Evolutionary conservation across 768 basidiomycete genomes (phyloP), one percentile per base, ranked within the genome.

Genomic region (Lactarius sp.): DNA sequence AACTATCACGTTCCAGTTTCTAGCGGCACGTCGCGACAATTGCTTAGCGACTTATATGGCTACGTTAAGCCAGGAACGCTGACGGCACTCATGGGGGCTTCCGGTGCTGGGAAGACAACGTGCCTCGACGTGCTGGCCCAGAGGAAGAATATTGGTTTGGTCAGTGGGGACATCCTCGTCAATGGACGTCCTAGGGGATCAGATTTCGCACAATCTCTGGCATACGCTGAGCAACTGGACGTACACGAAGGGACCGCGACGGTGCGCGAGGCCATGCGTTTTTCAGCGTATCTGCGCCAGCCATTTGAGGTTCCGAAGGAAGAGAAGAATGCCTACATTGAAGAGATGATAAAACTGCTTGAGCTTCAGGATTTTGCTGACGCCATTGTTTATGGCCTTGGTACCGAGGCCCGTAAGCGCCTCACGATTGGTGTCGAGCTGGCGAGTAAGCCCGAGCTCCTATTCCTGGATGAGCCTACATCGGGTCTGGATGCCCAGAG

Each of bases 341-440:
- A 90, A 73, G 92, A 87, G 73, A 87, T 89, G 74, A 86, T 95
- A 52, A 85, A 91, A 70, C 79, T 94, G 14, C 79, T 93, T 34
- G 93, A 93, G 72, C 78, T 95, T 34, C 90, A 94, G 69, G 86
- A 92, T 71, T 77, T 89, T 1, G 85, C 91, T 1, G 92, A 94
- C 68, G 92, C 90, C 0, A 78, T 94, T 68, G 88, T 94, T 16
- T 83, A 83, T 71, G 85, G 81, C 67, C 78, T 90, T 41, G 80
- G 79, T 57, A 80, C 84, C 27, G 88, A 87, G 68, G 84, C 87
- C 8, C 81, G 91, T 65, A 95, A 95, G 72, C 86, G 92, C 10
- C 79, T 94, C 27, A 94, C 93, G 1, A 95, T 95, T 68, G 94
- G 91, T 61, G 93, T 95, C 59, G 93, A 95, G 72, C 80, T 96